Evolutionary conservation across 352 stramenopile genomes (phyloP), one percentile per base, ranked within the genome.

Genomic region (Globisporangium takayamanum): DNA sequence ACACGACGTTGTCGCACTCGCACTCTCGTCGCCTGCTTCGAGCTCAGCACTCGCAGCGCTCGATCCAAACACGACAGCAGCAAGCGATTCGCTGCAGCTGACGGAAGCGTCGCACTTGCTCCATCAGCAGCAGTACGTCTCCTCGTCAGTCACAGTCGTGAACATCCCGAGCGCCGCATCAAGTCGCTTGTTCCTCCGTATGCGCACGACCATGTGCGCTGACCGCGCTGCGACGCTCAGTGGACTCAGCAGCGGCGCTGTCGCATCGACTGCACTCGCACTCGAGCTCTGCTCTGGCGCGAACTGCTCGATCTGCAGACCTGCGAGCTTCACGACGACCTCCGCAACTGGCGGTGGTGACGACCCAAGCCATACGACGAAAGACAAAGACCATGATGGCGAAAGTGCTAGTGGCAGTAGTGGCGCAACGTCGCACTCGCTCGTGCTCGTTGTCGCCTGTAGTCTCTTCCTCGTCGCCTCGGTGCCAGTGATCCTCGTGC

Each of bases 401-500:
- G 51, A 57, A 14, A 49, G 6, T 36, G 30, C 36, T 49, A 30
- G 20, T 44, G 20, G 61, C 18, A 48, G 7, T 42, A 14, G 33
- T 47, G 6, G 50, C 70, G 50, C 14, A 36, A 65, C n/a, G 18
- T 49, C 75, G 42, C 60, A 68, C 22, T 59, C 53, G 1, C 55
- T 83, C 11, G 67, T 79, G 22, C 58, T 84, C 16, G 44, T 84
- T 22, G 30, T 83, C 18, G 74, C 66, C 8, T 70, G 71, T n/a
- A 59, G 60, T n/a, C 33, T 72, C 14, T 85, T 88, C 59, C 16
- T 88, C n/a, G 45, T 75, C 0, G 76, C 75, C 10, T 78, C 72
- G 52, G 58, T 50, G 22, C 26, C 62, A 0, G 60, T 83, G 25
- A 60, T 84, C 37, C 73, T 74, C 63, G 12, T 74, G 16, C 55